These are phyloP conservation scores for Hypoxylon sp. DNA, from an alignment of 2,329 filamentous ascomycete species.

Conservation along the genomic window DNA sequence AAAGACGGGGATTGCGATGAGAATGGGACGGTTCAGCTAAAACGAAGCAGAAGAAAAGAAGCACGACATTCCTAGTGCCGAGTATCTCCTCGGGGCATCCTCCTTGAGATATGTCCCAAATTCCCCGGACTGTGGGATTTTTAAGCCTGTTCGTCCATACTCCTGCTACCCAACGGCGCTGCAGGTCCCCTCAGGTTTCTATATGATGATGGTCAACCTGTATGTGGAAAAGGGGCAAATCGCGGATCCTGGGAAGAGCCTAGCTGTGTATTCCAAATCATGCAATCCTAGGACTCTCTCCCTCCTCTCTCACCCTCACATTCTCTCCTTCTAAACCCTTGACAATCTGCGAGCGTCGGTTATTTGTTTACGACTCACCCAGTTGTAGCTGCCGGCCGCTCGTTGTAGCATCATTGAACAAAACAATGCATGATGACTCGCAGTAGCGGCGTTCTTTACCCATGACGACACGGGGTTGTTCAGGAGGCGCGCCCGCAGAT, in stretches of 20 bases:
- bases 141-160: not conserved
- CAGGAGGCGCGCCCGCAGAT: slow-evolving; percentile 28
- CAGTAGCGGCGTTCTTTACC: slow-evolving; percentile 31
- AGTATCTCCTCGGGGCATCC: slow-evolving; percentile 11
- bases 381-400: slow-evolving; percentile 29
- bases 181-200: slow-evolving; percentile 2
- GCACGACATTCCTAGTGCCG: slow-evolving; percentile 7
- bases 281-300: slow-evolving; percentile 1
- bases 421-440: slow-evolving; percentile 42
- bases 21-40: slow-evolving; percentile 9
- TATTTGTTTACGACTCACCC: slow-evolving; percentile 29
- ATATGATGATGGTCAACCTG: not conserved
- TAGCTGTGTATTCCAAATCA: slow-evolving; percentile 34
- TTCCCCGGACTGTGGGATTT: slow-evolving; percentile 3
- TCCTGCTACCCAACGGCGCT: slow-evolving; percentile 14
- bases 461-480: slow-evolving; percentile 27
- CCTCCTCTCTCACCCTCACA: not conserved
- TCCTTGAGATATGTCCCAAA: slow-evolving; percentile 12
- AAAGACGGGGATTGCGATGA: not conserved
- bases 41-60: slow-evolving; percentile 17
- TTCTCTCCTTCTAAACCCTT: not conserved
- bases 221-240: slow-evolving; percentile 1
- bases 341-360: slow-evolving; percentile 6
- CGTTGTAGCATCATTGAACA: slow-evolving; percentile 18
- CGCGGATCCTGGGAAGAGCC: slow-evolving; percentile 9